Base-by-base conservation (phyloP, 306 rosid species). In the Cucumis hystrix region DNA sequence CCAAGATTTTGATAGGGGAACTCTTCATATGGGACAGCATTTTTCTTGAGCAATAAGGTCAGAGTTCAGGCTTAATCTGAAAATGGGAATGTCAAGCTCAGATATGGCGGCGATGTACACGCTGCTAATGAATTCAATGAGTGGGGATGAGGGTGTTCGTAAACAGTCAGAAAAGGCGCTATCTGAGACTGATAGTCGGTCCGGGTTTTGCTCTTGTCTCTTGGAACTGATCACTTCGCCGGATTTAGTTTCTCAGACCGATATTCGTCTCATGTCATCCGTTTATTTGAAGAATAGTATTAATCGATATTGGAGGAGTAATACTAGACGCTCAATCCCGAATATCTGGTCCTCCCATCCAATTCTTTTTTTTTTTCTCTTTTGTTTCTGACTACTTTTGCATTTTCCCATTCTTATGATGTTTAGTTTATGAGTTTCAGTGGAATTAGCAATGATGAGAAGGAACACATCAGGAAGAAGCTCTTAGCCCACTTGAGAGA, bases 121-220 rank as follows among this genome's bases (percentile, higher is more conserved):
- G 37, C 79, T 92, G 78, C 91, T 95, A 16, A 10, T 86, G 21
- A 89, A 92, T 88, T 90, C 98, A 62, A 82, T 89, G 97, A 95
- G 91, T 77, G 85, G 87, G 51, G 93, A 92, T 80, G 96, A 83
- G 16, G 83, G 83, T 77, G 83, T 87, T 70, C 97, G 97, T 1
- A 83, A 85, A 66, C 88, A 97, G 8, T 96, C 97, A 0, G 97
- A 92, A 81, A 82, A 80, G 51, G 89, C 97, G 47, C 97, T 95
- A 18, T 79, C 96, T 13, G 92, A 88, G 81, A 87, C 88, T 35
- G 97, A 95, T 86, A 84, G 93, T 74, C 87, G 96, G 68, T 91
- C 92, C 57, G 97, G 98, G 54, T 95, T 92, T 85, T 89, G 96
- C 87, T 92, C 95, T 12, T 95, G 98, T 80, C 95, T 95, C 62